Evolutionary conservation across 805 yeast genomes (phyloP).

Genomic region (Kluyveromyces siamensis): DNA sequence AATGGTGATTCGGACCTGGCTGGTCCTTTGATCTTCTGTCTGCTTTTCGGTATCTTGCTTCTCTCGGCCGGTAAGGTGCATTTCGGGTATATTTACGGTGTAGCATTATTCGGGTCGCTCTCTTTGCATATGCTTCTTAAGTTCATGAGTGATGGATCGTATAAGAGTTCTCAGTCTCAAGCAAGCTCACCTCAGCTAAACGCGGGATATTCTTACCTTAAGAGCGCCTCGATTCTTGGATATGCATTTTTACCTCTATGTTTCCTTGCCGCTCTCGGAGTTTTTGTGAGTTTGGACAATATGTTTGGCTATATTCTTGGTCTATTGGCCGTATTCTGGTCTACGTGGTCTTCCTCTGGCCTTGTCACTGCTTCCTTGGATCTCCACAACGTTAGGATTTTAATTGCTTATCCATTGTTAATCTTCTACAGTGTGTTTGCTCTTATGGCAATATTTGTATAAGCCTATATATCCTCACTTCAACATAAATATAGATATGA

Average conservation of each 20-base stretch:
- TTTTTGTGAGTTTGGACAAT: conserved; percentile 70
- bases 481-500: neutral
- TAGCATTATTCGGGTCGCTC: conserved; percentile 82
- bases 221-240: conserved; percentile 88
- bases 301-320: conserved; percentile 63
- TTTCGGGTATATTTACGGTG: conserved; percentile 94
- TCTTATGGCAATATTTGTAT: conserved; percentile 83
- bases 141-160: conserved; percentile 60
- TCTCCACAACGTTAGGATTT: conserved; percentile 74
- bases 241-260: conserved; percentile 90
- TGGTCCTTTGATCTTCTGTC: conserved; percentile 85
- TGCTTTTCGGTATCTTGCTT: conserved; percentile 75
- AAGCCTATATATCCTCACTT: neutral
- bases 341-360: conserved; percentile 89
- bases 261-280: conserved; percentile 44
- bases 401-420: conserved; percentile 88
- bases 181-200: conserved; percentile 34
- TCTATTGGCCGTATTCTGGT: conserved; percentile 69
- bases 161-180: conserved; percentile 10
- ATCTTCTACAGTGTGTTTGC: conserved; percentile 93
- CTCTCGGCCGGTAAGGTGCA: conserved; percentile 88
- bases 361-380: conserved; percentile 80
- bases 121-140: conserved; percentile 79
- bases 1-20: conserved; percentile 89
- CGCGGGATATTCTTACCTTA: conserved; percentile 17